Percentiles rank a stretch among this genome's conserved stretches.
These are phyloP conservation scores for Aspergillus sp. DNA, from an alignment of 2,329 filamentous ascomycete genomes.

Conservation along the genomic window DNA sequence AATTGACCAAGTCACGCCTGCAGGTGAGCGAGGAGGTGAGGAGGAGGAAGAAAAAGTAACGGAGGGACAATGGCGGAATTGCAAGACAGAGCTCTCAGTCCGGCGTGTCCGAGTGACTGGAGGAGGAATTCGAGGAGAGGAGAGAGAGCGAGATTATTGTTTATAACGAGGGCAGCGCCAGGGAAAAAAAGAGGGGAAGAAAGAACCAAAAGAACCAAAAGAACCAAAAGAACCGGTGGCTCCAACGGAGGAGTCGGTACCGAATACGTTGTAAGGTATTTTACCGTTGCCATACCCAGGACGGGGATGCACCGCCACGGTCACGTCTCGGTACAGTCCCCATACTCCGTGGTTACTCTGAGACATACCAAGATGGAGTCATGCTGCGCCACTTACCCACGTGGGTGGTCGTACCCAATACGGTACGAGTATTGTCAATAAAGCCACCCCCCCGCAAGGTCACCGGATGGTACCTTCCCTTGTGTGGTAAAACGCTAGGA, in stretches of 20 bases:
- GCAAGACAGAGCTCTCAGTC: neutral
- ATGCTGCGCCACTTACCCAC: constrained; percentile 5
- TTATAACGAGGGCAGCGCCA: neutral
- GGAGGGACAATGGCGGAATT: neutral
- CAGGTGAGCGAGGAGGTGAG: constrained; percentile 3
- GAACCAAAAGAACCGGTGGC: too few species aligned
- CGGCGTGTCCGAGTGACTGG: neutral
- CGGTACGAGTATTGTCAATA: neutral
- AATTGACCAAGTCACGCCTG: constrained; percentile 19
- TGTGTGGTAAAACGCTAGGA: neutral
- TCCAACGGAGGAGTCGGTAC: neutral
- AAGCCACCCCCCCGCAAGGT: neutral
- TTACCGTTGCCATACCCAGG: too few species aligned
- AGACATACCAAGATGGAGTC: constrained; percentile 2
- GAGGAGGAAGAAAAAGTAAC: neutral
- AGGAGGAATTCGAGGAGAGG: neutral
- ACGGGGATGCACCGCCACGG: neutral
- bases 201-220: neutral
- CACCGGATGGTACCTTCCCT: neutral
- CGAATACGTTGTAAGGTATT: neutral
- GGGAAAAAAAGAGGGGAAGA: neutral
- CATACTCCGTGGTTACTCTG: neutral
- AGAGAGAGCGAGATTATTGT: neutral
- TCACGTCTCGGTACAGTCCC: neutral
- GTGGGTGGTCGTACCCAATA: neutral